Percentiles rank a stretch among this genome's conserved stretches.
Conservation (phyloP, 2,329 filamentous ascomycete species). For the Leptographium lundbergii region DNA sequence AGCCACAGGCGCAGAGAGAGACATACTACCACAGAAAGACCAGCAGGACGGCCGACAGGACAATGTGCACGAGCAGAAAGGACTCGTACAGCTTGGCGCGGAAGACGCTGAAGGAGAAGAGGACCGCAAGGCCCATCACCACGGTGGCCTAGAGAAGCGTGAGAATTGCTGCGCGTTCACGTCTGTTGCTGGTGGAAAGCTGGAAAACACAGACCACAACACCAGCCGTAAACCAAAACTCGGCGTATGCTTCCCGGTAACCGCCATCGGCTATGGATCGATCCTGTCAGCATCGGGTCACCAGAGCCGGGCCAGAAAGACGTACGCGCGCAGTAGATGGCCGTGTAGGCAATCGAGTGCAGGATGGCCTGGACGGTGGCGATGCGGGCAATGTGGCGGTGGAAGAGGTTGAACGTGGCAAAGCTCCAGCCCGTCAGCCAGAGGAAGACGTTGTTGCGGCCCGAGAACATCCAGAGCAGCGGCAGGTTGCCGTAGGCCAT, state of each 20-base stretch:
- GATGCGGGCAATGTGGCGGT: slow-evolving; percentile 52
- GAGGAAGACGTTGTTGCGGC: slow-evolving; percentile 52
- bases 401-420: slow-evolving; percentile 52
- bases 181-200: background rate
- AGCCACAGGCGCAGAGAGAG: background rate
- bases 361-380: slow-evolving; percentile 47
- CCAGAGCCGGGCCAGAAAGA: background rate
- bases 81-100: slow-evolving; percentile 38
- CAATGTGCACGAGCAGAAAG: slow-evolving; percentile 30
- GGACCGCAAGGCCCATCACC: slow-evolving; percentile 30
- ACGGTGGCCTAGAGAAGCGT: slow-evolving; percentile 20
- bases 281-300: background rate
- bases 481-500: slow-evolving; percentile 10
- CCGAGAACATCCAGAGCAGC: slow-evolving; percentile 36
- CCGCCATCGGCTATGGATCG: background rate
- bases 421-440: slow-evolving; percentile 60
- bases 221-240: slow-evolving; percentile 1
- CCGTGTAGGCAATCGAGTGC: slow-evolving; percentile 47
- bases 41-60: slow-evolving; percentile 26
- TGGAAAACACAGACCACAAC: background rate
- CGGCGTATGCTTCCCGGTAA: background rate
- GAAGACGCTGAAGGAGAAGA: slow-evolving; percentile 37
- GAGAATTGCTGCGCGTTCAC: no score
- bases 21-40: slow-evolving; percentile 18
- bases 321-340: slow-evolving; percentile 11